phyloP scores from a whole-genome alignment of 306 rosid species.

The Cajanus cajan region DNA sequence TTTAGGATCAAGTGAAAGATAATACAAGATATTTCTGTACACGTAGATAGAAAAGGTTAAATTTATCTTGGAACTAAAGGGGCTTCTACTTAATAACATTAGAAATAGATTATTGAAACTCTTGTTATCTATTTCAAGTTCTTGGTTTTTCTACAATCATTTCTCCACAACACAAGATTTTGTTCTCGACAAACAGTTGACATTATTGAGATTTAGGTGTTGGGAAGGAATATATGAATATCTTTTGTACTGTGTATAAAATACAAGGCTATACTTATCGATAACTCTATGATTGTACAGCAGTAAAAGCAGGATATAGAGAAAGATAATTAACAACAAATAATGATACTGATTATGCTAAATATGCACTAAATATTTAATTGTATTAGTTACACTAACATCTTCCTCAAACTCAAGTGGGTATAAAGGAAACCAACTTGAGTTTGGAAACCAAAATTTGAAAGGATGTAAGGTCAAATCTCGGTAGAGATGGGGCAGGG shows the following conservation, averaged over 20 bases:
- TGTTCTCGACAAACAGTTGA: no score
- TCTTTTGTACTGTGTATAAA: no score
- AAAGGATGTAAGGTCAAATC: no score
- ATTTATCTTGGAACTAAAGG: neutral
- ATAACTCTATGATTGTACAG: neutral
- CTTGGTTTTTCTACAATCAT: neutral
- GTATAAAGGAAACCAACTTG: neutral
- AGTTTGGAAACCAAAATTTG: no score
- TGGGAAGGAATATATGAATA: no score
- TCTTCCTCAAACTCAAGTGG: no score
- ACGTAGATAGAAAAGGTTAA: neutral
- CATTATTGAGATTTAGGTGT: no score
- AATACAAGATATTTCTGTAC: neutral
- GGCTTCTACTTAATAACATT: no score
- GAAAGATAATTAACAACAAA: neutral
- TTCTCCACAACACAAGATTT: neutral
- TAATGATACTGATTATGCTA: neutral
- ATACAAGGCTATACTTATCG: neutral
- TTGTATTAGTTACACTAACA: no score
- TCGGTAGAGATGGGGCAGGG: no score
- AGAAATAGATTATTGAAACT: no score
- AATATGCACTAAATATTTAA: neutral
- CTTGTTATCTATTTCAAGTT: neutral
- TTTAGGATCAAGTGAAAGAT: neutral
- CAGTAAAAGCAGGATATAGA: neutral